phyloP scores from a whole-genome alignment of 2,329 filamentous ascomycete species.

The Cladophialophora yegresii region DNA sequence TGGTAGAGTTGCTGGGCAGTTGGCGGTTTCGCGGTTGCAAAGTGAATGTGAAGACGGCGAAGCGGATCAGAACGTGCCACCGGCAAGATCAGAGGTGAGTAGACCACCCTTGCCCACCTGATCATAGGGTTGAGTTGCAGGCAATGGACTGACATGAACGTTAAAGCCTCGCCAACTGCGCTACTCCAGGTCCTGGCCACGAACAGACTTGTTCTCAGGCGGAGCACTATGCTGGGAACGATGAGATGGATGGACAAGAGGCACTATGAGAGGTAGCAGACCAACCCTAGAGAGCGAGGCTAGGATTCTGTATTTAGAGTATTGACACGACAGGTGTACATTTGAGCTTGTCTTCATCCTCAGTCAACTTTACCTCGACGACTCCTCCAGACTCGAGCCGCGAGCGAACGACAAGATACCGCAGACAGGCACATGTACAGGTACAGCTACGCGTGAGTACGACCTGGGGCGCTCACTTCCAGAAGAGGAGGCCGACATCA shows the following conservation, averaged over 20 bases:
- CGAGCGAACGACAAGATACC: too few relatives aligned
- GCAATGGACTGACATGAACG: neutral
- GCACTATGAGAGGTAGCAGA: too few relatives aligned
- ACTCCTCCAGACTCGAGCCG: too few relatives aligned
- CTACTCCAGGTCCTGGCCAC: neutral
- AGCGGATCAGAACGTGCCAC: neutral
- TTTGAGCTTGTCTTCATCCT: too few relatives aligned
- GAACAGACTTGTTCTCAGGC: neutral
- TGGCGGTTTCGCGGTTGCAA: neutral
- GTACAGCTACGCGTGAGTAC: too few relatives aligned
- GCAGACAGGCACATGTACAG: too few relatives aligned
- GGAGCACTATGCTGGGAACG: neutral
- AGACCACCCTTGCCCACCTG: neutral
- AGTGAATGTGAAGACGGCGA: neutral
- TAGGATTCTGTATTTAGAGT: neutral
- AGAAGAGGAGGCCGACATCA: neutral
- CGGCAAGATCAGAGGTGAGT: neutral
- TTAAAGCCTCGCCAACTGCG: neutral
- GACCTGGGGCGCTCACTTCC: neutral
- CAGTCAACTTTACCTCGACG: too few relatives aligned
- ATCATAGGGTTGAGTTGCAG: too few relatives aligned
- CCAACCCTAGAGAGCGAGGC: too few relatives aligned
- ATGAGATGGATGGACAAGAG: neutral
- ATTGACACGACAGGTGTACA: neutral
- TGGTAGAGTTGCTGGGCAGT: neutral